phyloP scores from a whole-genome alignment of 2,329 filamentous ascomycete genomes.

The Akanthomyces muscarius region DNA sequence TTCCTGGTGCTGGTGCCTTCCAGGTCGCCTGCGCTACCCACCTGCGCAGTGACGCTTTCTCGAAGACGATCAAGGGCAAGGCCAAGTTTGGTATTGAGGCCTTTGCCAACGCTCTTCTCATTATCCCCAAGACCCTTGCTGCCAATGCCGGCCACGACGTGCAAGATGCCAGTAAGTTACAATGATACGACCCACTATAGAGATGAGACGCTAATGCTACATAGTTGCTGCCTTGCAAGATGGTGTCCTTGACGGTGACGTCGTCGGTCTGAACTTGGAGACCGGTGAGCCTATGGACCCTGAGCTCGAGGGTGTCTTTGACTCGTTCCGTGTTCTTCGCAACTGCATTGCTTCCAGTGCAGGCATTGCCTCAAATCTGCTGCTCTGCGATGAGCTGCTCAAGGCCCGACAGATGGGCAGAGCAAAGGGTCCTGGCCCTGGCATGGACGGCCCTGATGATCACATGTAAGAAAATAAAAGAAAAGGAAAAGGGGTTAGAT shows the following conservation, averaged over 20 bases:
- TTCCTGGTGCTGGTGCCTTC: constrained; percentile 92
- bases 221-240: constrained; percentile 82
- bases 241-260: constrained; percentile 76
- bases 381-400: constrained; percentile 93
- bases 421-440: constrained; percentile 57
- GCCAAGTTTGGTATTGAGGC: constrained; percentile 93
- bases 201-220: constrained; percentile 19
- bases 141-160: constrained; percentile 96
- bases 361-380: constrained; percentile 89
- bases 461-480: constrained; percentile 37
- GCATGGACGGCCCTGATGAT: constrained; percentile 59
- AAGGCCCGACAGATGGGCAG: constrained; percentile 95
- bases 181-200: neutral
- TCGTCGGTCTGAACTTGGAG: constrained; percentile 80
- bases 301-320: constrained; percentile 84
- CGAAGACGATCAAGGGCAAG: constrained; percentile 93
- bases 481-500: constrained; percentile 31
- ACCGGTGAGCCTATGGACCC: constrained; percentile 95
- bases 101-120: constrained; percentile 88
- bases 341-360: constrained; percentile 93
- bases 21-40: constrained; percentile 89
- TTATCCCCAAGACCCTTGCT: constrained; percentile 96
- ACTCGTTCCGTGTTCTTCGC: constrained; percentile 90
- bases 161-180: constrained; percentile 79
- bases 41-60: constrained; percentile 80